Conservation (phyloP, 169 alveolate genomes). For the Babesia ovis region DNA sequence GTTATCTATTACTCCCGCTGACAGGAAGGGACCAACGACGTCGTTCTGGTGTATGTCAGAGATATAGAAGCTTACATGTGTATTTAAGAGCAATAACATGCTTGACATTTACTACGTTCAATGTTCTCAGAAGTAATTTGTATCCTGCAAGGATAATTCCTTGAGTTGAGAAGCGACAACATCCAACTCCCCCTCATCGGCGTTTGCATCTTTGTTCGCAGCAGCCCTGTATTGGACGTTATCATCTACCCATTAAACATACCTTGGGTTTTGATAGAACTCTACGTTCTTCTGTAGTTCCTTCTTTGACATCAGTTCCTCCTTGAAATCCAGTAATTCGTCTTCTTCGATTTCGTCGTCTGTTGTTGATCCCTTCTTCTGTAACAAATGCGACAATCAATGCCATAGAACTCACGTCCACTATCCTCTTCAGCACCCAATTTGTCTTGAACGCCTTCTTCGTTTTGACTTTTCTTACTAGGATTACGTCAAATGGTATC, state of each 20-base stretch:
- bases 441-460: constrained; percentile 37
- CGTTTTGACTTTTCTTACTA: constrained; percentile 50
- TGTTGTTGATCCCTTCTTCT: constrained; percentile 34
- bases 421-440: constrained; percentile 68
- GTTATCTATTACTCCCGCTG: no score
- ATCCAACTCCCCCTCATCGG: constrained; percentile 48
- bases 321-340: constrained; percentile 66
- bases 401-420: constrained; percentile 8
- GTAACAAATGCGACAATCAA: neutral
- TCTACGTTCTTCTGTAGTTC: constrained; percentile 62
- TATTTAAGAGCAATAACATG: no score
- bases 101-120: constrained; percentile 9
- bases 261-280: constrained; percentile 68
- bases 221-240: constrained; percentile 6
- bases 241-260: neutral
- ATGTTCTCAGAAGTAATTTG: constrained; percentile 40
- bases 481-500: constrained; percentile 64
- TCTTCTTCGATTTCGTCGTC: constrained; percentile 66
- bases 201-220: neutral
- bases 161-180: constrained; percentile 49
- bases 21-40: no score
- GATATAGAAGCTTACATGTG: no score
- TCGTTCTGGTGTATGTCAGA: no score
- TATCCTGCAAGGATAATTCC: constrained; percentile 48
- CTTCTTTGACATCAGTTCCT: constrained; percentile 53